These are phyloP conservation scores for Boeremia exigua DNA, from an alignment of 2,329 filamentous ascomycete species.

Conservation along the genomic window DNA sequence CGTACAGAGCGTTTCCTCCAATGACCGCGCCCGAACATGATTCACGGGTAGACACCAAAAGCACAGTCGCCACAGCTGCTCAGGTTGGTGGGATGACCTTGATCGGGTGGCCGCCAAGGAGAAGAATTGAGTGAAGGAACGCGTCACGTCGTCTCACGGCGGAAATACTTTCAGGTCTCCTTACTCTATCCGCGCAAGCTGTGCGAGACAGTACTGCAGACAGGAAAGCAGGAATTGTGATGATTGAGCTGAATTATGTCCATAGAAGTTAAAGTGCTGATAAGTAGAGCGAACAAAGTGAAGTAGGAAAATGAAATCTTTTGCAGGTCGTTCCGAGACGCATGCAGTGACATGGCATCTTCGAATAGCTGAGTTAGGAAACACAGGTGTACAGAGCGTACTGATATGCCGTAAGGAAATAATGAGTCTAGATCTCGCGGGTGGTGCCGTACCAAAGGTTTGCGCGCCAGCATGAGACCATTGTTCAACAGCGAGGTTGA, in stretches of 20 bases:
- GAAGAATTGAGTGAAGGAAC: not conserved
- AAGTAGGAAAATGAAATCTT: constrained; percentile 26
- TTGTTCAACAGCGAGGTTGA: constrained; percentile 40
- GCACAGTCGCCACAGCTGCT: constrained; percentile 1
- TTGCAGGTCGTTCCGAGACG: constrained; percentile 27
- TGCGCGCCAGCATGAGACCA: constrained; percentile 34
- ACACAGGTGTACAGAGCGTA: constrained; percentile 38
- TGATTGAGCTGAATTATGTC: constrained; percentile 37
- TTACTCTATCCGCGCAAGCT: not conserved
- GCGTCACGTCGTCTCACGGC: not conserved
- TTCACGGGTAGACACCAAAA: not conserved
- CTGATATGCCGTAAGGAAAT: constrained; percentile 36
- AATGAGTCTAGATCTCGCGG: constrained; percentile 37
- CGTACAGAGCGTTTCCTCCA: constrained; percentile 5
- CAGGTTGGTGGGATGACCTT: not conserved
- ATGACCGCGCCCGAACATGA: not conserved
- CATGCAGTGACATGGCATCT: constrained; percentile 29
- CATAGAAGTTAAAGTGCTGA: constrained; percentile 37
- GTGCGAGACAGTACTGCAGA: not conserved
- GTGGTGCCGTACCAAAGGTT: constrained; percentile 21
- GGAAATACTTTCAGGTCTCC: not conserved
- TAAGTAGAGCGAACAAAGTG: constrained; percentile 8
- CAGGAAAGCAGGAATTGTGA: not conserved
- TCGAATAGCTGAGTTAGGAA: constrained; percentile 24
- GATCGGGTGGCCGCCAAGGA: not conserved